Evolutionary conservation across 257 asterid genomes (phyloP), one percentile per base, ranked within the genome.

Genomic region (Cinchona pubescens): DNA sequence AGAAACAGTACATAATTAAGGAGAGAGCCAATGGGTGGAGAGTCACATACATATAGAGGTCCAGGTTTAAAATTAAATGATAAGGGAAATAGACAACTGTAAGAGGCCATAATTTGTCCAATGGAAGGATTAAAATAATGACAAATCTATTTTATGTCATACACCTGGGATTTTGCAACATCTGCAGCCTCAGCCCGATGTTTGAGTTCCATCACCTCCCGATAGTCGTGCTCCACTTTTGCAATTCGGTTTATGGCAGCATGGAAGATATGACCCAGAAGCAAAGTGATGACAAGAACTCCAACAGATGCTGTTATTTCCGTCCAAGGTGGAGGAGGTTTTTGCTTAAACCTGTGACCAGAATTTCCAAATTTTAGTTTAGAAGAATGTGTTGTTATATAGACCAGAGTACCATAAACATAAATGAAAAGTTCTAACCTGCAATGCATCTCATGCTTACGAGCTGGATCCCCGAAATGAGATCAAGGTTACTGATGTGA

Each of bases 401-500:
- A 43, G 58, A 25, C 65, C 71, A 48, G 37, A 59, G 35, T 32
- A 15, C 13, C 43, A 19, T 64, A 71, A 67, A 40, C 71, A 37
- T 15, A 37, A 79, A 35, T 38, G 29, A 25, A 69, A 53, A 72
- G 32, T 58, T 56, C 71, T 63, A 49, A 90, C 96, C 95, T 91
- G 95, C 96, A 91, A 69, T 82, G 95, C 95, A 91, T 91, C 90
- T 89, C 95, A 72, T 91, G 95, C 78, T 78, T 91, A 83, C 95
- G 63, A 67, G 91, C 78, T 53, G 94, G 95, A 82, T 91, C 96
- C 75, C 96, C 95, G 59, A 91, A 91, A 82, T 91, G n/a, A n/a
- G n/a, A n/a, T n/a, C 92, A 71, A 91, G 91, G 80, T 75, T 72
- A 83, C 95, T 91, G 45, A 75, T 76, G 56, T n/a, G 87, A 75